phyloP scores from a whole-genome alignment of 805 yeast species.

The Saturnispora sekii region DNA sequence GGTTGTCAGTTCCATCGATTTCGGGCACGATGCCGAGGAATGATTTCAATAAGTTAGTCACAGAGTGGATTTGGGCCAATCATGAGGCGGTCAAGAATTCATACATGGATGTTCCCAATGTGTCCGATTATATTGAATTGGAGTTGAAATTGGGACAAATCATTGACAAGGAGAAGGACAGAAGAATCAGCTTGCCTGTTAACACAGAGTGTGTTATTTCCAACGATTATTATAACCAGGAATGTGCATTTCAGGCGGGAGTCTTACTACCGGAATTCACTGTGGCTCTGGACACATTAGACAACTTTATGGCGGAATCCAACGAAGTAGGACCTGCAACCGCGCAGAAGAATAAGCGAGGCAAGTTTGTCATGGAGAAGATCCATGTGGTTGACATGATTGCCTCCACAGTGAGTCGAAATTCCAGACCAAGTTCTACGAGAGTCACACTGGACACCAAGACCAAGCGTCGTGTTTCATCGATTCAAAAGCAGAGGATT shows the following conservation, averaged over 20 bases:
- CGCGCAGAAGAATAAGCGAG: constrained; percentile 10
- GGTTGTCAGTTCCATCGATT: constrained; percentile 35
- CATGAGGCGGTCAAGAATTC: constrained; percentile 53
- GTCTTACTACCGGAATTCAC: constrained; percentile 54
- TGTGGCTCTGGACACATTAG: constrained; percentile 45
- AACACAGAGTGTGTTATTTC: constrained; percentile 54
- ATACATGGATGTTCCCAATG: constrained; percentile 26
- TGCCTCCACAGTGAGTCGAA: constrained; percentile 51
- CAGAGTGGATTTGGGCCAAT: constrained; percentile 85
- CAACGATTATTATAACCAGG: constrained; percentile 40
- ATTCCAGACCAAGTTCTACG: constrained; percentile 53
- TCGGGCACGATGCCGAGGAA: constrained; percentile 73
- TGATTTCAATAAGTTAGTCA: constrained; percentile 69
- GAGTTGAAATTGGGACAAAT: constrained; percentile 70
- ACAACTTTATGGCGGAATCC: constrained; percentile 36
- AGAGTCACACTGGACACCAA: constrained; percentile 59
- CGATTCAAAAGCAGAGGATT: constrained; percentile 66
- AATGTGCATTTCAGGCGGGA: constrained; percentile 54
- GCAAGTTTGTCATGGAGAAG: constrained; percentile 48
- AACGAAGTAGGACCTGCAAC: constrained; percentile 9
- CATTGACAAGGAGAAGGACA: constrained; percentile 52
- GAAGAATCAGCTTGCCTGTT: constrained; percentile 55
- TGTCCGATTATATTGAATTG: constrained; percentile 50
- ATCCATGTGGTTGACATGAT: constrained; percentile 55
- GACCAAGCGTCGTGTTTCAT: constrained; percentile 57